Base-by-base conservation (phyloP, 345 rosid genomes). In the Litchi chinensis region DNA sequence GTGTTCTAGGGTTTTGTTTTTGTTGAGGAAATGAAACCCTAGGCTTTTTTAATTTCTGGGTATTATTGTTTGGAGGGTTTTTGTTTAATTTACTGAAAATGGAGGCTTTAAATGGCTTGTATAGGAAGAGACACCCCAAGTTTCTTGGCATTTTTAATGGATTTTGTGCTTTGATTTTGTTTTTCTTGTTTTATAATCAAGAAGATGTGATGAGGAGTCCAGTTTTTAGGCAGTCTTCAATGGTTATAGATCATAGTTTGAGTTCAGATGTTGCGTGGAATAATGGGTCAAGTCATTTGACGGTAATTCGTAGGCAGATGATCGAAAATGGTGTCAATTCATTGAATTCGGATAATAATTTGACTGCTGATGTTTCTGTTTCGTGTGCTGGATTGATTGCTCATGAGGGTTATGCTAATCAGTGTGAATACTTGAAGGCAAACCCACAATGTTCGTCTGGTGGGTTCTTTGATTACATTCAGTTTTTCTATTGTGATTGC, bases 391-490 rank as follows among this genome's bases (percentile, higher is more conserved):
- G 90, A 43, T 84, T 89, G 76, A 77, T 82, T 66, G 75, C 81
- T 37, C 89, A 88, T 70, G 46, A 39, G 37, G 91, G 90, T 70
- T 89, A 84, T 74, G 74, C 85, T 78, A 83, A 82, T 79, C 82
- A 82, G 73, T 91, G 95, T 64, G 90, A 85, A 12, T 91, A 83
- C 86, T 85, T 91, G 82, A 84, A 48, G 68, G 91, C 89, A 6
- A 77, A 92, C 73, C 98, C 97, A 0, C 80, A 79, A 24, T 95
- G 98, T 46, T 82, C 89, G 2, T 88, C 95, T 0, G 93, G 87
- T 69, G 98, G 98, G n/a, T 89, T 91, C 83, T 87, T 95, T 73
- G 86, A 92, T 82, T 95, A 93, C 83, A 83, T 95, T 71, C 85
- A 76, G 81, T 93, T 95, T 81, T 89, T 90, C 79, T 92, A 87